Base-by-base conservation (phyloP, 2,329 filamentous ascomycete species). In the Falciphora oryzae region DNA sequence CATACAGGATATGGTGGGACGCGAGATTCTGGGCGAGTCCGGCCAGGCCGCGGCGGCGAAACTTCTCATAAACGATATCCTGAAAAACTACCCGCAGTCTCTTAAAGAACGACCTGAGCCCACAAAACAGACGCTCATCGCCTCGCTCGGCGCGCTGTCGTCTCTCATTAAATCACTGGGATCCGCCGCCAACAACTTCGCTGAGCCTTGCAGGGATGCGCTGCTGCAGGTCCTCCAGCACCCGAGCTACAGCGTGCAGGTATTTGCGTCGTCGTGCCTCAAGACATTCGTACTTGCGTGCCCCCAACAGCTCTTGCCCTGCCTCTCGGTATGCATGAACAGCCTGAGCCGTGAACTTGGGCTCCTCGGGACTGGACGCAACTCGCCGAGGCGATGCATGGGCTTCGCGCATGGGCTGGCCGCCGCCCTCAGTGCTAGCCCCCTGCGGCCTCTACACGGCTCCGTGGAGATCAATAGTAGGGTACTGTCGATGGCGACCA, bases 241-340 rank as follows among this genome's bases (percentile, higher is more conserved):
- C 75, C 92, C 93, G 0, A 97, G 92, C 76, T 98, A 98, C 75
- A 95, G 93, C 5, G 95, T 99, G 2, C 95, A 99, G 73, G 88
- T 98, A 3, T 90, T 95, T 71, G 89, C 92, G 1, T 92, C 95
- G 5, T 86, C 91, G 66, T 97, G 93, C 72, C 81, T 98, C 70
- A 92, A 94, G 70, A 87, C 85, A 0, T 95, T 98, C 72, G 91
- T 96, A 0, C 81, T 97, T 58, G 93, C 93, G 18, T 97, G 93
- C 70, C 95, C 95, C 5, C 91, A 96, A 69, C 94, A 98, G 73
- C 85, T 99, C 7, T 80, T 98, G 6, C 91, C 92, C 3, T 95
- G 93, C 68, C 87, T 98, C 25, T 96, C 94, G 0, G 91, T 98
- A 59, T 98, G 93, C 75, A 93, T 98, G 90, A 97, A 97, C 75